Percentiles rank a stretch among this genome's conserved stretches.
Conservation (phyloP, 2,329 filamentous ascomycete species). For the Nemania abortiva region DNA sequence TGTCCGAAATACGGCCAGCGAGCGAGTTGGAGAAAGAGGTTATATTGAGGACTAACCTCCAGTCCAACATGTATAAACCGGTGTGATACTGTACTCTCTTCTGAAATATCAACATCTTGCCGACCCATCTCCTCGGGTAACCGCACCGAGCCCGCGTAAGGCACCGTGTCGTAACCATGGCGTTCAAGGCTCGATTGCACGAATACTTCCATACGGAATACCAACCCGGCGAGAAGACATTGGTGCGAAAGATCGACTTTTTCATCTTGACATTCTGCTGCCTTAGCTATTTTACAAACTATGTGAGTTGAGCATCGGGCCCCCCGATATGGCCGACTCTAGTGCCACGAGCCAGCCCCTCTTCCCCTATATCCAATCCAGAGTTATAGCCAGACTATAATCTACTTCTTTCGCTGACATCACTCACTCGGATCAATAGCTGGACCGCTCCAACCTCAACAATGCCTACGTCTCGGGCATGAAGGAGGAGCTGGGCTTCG, state of each 20-base stretch:
- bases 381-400: not conserved
- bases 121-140: not conserved
- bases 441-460: constrained; percentile 64
- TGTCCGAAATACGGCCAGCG: not conserved
- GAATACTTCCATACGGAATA: constrained; percentile 51
- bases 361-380: not conserved
- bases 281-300: constrained; percentile 67
- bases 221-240: constrained; percentile 54
- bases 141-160: not conserved
- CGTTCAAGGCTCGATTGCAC: constrained; percentile 42
- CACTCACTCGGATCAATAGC: constrained; percentile 43
- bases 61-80: not conserved
- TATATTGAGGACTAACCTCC: not conserved
- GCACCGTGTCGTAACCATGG: constrained; percentile 35
- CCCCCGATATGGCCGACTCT: not conserved
- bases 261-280: constrained; percentile 75
- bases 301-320: constrained; percentile 57
- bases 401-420: constrained; percentile 1
- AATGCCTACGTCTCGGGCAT: constrained; percentile 68
- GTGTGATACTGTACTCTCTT: not conserved
- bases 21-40: not conserved
- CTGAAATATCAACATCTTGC: not conserved
- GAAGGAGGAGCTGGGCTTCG: constrained; percentile 63
- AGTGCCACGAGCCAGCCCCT: not conserved
- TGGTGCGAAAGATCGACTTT: constrained; percentile 71